A percentile compares a stretch with the other conserved stretches of the same genome.
phyloP scores from a whole-genome alignment of 139 green algal species.

The Tetradesmus obliquus region DNA sequence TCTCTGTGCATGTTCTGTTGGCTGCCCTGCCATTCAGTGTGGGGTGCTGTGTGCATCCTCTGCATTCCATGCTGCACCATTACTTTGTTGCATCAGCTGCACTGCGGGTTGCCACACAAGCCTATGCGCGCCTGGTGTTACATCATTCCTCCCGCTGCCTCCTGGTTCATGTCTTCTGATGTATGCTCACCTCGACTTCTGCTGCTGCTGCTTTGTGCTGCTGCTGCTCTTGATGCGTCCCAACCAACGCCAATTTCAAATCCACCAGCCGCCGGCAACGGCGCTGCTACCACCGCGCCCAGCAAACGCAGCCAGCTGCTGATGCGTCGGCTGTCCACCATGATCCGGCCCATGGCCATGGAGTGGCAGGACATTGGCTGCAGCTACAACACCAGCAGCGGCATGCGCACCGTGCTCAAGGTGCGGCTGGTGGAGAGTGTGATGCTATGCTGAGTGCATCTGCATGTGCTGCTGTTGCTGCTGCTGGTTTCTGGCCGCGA shows the following conservation, averaged over 20 bases:
- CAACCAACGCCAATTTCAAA: no score
- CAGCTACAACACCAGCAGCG: conserved; percentile 57
- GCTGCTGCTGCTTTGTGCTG: conserved; percentile 1
- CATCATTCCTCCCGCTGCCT: no score
- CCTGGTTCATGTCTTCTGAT: no score
- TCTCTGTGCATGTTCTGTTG: no score
- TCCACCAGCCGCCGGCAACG: neutral
- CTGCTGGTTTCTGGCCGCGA: no score
- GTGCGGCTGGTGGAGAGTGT: neutral
- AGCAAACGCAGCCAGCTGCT: conserved; percentile 20
- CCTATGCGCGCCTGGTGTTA: no score
- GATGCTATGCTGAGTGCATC: neutral
- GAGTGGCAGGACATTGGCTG: conserved; percentile 59
- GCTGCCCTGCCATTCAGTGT: no score
- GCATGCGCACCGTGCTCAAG: conserved; percentile 50
- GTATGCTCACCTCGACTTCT: no score
- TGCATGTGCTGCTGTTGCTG: neutral
- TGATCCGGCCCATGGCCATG: conserved; percentile 43
- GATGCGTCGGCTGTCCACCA: conserved; percentile 39
- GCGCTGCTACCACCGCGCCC: neutral
- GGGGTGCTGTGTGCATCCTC: no score
- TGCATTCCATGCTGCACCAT: no score
- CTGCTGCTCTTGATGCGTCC: neutral
- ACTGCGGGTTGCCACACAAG: no score
- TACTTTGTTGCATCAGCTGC: no score